Percentiles rank a stretch among this genome's conserved stretches.
Conservation (phyloP, 1,284 basidiomycete species). For the Agaricales sp. region DNA sequence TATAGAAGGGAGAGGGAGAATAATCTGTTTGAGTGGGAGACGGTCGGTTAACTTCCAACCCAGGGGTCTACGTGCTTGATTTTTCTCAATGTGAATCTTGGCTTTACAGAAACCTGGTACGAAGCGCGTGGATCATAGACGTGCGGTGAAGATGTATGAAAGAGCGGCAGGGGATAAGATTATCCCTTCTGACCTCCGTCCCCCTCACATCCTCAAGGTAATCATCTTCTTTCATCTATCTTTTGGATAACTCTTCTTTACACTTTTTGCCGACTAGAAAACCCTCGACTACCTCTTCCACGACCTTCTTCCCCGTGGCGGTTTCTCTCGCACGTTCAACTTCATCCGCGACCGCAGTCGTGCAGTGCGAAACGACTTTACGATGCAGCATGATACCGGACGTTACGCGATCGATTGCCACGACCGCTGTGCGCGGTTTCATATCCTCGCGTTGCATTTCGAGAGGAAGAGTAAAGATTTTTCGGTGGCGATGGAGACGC, state of each 20-base stretch:
- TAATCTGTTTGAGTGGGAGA: conserved; percentile 83
- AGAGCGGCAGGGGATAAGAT: conserved; percentile 91
- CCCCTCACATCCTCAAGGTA: conserved; percentile 76
- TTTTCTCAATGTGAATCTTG: conserved; percentile 21
- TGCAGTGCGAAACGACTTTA: conserved; percentile 89
- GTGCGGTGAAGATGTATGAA: conserved; percentile 93
- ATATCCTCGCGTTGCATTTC: conserved; percentile 81
- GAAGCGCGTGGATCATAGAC: conserved; percentile 73
- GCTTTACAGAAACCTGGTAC: conserved; percentile 52
- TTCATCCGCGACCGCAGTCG: conserved; percentile 93
- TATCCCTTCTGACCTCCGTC: conserved; percentile 86
- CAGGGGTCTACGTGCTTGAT: conserved; percentile 6
- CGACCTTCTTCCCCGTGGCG: conserved; percentile 59
- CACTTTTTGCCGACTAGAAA: conserved; percentile 29
- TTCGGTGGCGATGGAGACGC: conserved; percentile 71
- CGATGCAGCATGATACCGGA: conserved; percentile 82
- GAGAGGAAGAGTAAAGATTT: conserved; percentile 53
- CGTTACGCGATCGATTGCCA: conserved; percentile 80
- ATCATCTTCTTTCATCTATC: conserved; percentile 11
- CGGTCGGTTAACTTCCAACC: no score
- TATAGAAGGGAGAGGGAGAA: conserved; percentile 88
- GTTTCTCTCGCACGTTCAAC: conserved; percentile 63
- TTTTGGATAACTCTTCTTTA: conserved; percentile 8
- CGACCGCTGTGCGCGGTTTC: conserved; percentile 89
- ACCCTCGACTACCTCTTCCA: conserved; percentile 93